Percentiles rank a stretch among this genome's conserved stretches.
Evolutionary conservation across 176 grass and related monocot genomes (phyloP).

Genomic region (Zea mays): Zm-B73-REFERENCE-NAM-5.0 NC_050103.1:5537501-5538000

Average conservation of each 20-base stretch:
- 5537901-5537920: neutral
- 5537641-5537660: neutral
- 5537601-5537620: too few species aligned
- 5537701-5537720: neutral
- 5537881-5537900: neutral
- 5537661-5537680: neutral
- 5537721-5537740: neutral
- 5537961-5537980: neutral
- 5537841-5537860: neutral
- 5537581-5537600: too few species aligned
- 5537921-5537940: neutral
- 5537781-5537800: neutral
- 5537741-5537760: neutral
- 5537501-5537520: too few species aligned
- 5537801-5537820: conserved; percentile 2
- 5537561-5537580: too few species aligned
- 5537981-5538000: neutral
- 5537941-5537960: neutral
- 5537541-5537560: too few species aligned
- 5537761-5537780: neutral
- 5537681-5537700: neutral
- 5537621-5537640: conserved; percentile 11
- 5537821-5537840: neutral
- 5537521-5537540: too few species aligned
- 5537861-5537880: neutral